Base-by-base conservation (phyloP, 345 rosid species). In the Eucalyptus rudis region DNA sequence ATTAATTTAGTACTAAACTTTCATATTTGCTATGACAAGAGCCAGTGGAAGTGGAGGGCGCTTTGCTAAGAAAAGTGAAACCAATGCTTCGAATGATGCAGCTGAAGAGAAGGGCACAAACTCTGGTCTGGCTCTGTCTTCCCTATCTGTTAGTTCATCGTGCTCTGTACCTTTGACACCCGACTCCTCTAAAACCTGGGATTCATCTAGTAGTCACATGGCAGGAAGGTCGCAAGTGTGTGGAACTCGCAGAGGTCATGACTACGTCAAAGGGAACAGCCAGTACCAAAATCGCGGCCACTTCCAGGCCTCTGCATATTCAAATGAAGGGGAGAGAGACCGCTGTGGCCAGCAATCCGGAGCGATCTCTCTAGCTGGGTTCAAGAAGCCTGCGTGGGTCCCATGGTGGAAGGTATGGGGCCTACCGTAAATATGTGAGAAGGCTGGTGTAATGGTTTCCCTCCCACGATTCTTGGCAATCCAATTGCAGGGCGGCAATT, bases 11-110 rank as follows among this genome's bases (percentile, higher is more conserved):
- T 22, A 54, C 27, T 54, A 54, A 1, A 0, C 58, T 52, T 52
- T 54, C 5, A 54, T 0, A 54, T 54, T 54, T 94, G 98, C 99
- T 14, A 92, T 98, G 96, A 94, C 95, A 90, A 95, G 99, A 90
- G 94, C 94, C 64, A 94, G 99, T 91, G 96, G 97, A 52, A 93
- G 89, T 49, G 99, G 99, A 86, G 99, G 99, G 45, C 96, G 99
- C 68, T 97, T 97, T 90, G 99, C 99, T 11, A 98, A 94, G 97
- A 47, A 97, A 94, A 91, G 91, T 3, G 92, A 88, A 58, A 86
- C 19, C 8, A 93, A 92, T 87, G 83, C 90, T 90, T 94, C 95
- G 49, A 92, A 90, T 79, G 90, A 29, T 40, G 92, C 88, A 43
- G 87, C 91, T 49, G 94, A 89, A 89, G 92, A 89, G 88, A 94